Conservation (phyloP, 768 basidiomycete species). For the Coprinopsis cinerea region DNA sequence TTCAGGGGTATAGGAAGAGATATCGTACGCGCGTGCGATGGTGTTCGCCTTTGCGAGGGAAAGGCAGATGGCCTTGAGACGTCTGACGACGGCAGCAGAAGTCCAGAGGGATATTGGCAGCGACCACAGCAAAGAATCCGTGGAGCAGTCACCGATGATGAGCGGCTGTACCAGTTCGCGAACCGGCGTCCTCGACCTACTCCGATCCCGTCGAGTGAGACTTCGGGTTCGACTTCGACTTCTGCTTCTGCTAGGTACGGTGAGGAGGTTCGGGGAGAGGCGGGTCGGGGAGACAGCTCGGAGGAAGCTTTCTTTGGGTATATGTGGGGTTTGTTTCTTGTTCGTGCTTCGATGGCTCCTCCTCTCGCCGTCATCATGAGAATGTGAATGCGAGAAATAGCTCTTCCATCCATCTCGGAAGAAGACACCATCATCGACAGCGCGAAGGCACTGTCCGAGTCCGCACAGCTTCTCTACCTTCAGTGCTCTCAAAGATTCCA, state of each 20-base stretch:
- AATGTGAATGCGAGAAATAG: conserved; percentile 26
- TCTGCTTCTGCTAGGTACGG: conserved; percentile 2
- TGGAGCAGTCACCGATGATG: conserved; percentile 69
- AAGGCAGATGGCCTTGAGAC: conserved; percentile 71
- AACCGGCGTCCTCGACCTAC: conserved; percentile 14
- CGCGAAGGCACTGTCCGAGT: conserved; percentile 45
- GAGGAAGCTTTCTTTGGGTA: conserved; percentile 4
- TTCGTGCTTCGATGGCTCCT: conserved; percentile 13
- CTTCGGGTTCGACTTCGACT: conserved; percentile 1
- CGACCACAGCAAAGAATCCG: conserved; percentile 62
- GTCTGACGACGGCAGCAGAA: conserved; percentile 51
- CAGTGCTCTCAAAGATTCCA: conserved; percentile 60
- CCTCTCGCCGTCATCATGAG: conserved; percentile 20
- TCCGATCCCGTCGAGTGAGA: conserved; percentile 16
- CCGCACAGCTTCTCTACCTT: conserved; percentile 51
- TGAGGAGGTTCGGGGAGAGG: background rate
- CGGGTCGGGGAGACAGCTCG: too few species aligned
- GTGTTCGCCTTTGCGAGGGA: conserved; percentile 55
- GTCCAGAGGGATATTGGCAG: conserved; percentile 58
- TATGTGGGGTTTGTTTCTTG: conserved; percentile 5
- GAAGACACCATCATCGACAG: conserved; percentile 66
- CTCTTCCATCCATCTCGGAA: conserved; percentile 57
- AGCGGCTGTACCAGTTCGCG: conserved; percentile 51
- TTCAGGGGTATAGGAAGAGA: conserved; percentile 50
- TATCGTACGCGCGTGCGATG: conserved; percentile 68